Conservation (phyloP, 257 asterid species). For the Jacaranda mimosifolia region DNA sequence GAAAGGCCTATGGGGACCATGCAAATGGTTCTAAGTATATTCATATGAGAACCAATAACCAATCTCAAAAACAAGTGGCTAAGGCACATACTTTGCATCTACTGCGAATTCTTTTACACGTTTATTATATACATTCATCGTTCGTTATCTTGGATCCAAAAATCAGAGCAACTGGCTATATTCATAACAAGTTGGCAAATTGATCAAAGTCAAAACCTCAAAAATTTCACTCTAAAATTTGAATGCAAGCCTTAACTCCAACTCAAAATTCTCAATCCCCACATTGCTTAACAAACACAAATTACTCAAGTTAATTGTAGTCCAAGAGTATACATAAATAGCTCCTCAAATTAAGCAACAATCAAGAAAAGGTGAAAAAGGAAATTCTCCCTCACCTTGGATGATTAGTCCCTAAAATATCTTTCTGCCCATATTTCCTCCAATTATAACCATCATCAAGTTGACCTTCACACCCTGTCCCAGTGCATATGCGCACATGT, state of each 20-base stretch:
- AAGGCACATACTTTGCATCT: neutral
- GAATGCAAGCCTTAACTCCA: neutral
- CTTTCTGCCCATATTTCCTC: conserved; percentile 97
- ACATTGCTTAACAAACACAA: neutral
- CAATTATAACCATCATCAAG: conserved; percentile 76
- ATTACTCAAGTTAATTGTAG: neutral
- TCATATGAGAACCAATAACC: conserved; percentile 2
- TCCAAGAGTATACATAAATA: neutral
- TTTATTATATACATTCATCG: neutral
- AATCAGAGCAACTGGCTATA: conserved; percentile 23
- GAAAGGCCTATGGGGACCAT: conserved; percentile 5
- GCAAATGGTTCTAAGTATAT: neutral
- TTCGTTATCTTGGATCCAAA: neutral
- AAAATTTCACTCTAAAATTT: neutral
- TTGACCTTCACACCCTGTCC: conserved; percentile 57
- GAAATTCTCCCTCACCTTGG: conserved; percentile 64
- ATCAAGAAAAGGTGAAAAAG: neutral
- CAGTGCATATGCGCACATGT: conserved; percentile 54
- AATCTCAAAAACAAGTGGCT: conserved; percentile 11
- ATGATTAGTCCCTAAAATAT: conserved; percentile 72
- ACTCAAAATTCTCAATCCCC: neutral
- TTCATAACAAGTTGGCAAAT: conserved; percentile 4
- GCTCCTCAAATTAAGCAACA: neutral
- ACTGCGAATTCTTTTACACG: neutral
- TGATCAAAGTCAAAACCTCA: conserved; percentile 33